Evolutionary conservation across 202 grass and related monocot species (phyloP), one percentile per base, ranked within the genome.

Genomic region (Thinopyrum obtusiflorum): DNA sequence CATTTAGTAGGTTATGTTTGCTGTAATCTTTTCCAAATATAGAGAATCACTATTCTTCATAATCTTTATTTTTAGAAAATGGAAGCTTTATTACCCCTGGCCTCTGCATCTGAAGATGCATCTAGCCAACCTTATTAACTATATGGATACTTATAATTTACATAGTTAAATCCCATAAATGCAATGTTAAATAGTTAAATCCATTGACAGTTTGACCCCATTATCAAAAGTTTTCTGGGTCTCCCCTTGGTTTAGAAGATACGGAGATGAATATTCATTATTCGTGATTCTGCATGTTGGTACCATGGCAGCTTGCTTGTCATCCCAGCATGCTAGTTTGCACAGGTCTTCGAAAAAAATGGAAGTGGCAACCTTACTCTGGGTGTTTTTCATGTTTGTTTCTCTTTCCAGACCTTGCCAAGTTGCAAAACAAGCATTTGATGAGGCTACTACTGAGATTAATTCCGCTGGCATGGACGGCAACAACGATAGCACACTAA

Each of bases 371-470:
- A 46, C 61, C 17, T 21, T 68, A 80, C 13, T 87, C 25, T 66
- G 31, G 76, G 28, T 64, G 23, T 68, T 83, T 82, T 80, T 35
- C 44, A 49, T 82, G n/a, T 8, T 51, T 20, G 47, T 11, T 20
- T 77, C 46, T 78, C 57, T 86, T 82, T 87, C 60, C 63, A 98
- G 96, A 82, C 93, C 96, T 77, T 84, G 65, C 73, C 89, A 94
- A 40, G 78, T 98, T 36, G 93, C 91, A 84, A 90, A 92, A 82
- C 91, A 92, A 88, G 91, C 96, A 86, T 91, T 94, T 92, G 88
- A 94, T 88, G 91, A 95, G 74, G 91, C 91, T 90, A 33, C 87
- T 81, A 3, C 67, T 66, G 93, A 95, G 79, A 59, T 95, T 46
- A 93, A 91, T 61, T 90, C 85, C 49, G 40, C 86, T 53, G 73